Conservation (phyloP, 257 asterid species). For the Fraxinus pennsylvanica region DNA sequence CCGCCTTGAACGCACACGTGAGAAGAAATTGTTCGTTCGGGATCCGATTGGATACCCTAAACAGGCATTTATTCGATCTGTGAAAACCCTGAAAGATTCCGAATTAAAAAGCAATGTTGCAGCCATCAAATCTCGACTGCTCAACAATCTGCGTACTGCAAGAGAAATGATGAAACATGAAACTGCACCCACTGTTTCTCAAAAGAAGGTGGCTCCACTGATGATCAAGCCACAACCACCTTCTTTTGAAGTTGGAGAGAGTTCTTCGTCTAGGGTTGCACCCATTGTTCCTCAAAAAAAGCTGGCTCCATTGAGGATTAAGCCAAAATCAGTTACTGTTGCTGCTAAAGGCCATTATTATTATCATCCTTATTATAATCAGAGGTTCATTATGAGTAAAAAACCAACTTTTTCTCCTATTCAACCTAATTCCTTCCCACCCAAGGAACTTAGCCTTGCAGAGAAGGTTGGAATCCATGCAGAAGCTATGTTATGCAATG, state of each 20-base stretch:
- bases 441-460: conserved; percentile 37
- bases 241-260: neutral
- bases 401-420: neutral
- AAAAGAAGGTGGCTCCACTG: neutral
- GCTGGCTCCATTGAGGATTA: neutral
- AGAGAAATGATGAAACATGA: conserved; percentile 20
- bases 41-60: conserved; percentile 47
- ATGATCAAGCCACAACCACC: neutral
- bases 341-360: neutral
- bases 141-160: conserved; percentile 28
- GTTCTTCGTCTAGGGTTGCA: too few species aligned
- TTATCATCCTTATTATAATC: neutral
- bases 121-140: neutral
- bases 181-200: neutral
- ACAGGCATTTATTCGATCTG: conserved; percentile 35
- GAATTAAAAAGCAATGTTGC: neutral
- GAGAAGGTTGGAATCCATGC: conserved; percentile 28
- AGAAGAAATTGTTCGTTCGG: conserved; percentile 37
- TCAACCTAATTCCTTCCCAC: conserved; percentile 32
- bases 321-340: neutral
- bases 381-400: neutral
- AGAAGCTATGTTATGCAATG: conserved; percentile 24
- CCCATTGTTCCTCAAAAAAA: neutral
- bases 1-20: conserved; percentile 44
- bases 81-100: conserved; percentile 12